Percentiles rank a stretch among this genome's conserved stretches.
These are phyloP conservation scores for Solanum dulcamara DNA, from an alignment of 257 asterid species.

Conservation along the genomic window DNA sequence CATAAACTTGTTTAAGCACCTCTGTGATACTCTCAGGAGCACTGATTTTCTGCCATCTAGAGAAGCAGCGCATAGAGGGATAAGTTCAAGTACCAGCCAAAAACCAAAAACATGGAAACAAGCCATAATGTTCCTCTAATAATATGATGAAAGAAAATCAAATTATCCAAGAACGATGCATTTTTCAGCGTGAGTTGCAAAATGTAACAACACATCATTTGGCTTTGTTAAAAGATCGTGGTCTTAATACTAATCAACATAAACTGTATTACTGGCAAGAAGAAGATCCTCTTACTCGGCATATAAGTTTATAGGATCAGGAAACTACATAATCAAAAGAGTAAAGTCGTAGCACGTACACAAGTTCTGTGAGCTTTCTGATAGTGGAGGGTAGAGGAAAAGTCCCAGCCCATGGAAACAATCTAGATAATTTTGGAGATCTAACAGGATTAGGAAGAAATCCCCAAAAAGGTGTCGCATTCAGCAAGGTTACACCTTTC, in stretches of 20 bases:
- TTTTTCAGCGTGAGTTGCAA: background rate
- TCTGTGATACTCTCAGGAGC: conserved; percentile 76
- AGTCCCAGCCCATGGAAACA: conserved; percentile 88
- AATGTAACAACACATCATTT: background rate
- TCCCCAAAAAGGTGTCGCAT: conserved; percentile 97
- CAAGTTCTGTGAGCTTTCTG: conserved; percentile 39
- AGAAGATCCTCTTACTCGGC: background rate
- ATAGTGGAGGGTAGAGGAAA: conserved; percentile 73
- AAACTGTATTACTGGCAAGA: background rate
- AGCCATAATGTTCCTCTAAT: background rate
- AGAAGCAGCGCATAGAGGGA: background rate
- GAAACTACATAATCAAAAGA: background rate
- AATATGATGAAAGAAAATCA: background rate
- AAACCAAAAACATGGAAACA: background rate
- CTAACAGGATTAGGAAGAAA: conserved; percentile 74
- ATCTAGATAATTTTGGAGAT: conserved; percentile 62
- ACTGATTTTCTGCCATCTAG: conserved; percentile 88
- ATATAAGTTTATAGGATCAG: background rate
- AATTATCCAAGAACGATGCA: background rate
- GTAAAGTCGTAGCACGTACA: conserved; percentile 33
- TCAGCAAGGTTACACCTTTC: conserved; percentile 83
- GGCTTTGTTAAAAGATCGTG: background rate
- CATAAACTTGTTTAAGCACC: conserved; percentile 76
- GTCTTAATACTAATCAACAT: background rate
- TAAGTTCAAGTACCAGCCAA: background rate